phyloP scores from a whole-genome alignment of 2,329 filamentous ascomycete species.

The Dactylellina leptospora region DNA sequence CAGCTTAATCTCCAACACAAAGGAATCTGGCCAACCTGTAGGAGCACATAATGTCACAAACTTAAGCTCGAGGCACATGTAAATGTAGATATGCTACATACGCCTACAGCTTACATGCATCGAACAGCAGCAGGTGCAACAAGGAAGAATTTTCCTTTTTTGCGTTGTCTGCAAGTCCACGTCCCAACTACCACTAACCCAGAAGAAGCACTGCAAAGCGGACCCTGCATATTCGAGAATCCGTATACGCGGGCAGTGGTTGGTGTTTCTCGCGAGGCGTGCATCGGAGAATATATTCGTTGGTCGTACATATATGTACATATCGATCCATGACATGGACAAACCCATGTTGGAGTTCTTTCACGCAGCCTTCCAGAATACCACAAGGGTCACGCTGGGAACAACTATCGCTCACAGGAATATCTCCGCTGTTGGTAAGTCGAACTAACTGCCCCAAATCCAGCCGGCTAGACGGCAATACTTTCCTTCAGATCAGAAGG shows the following conservation, averaged over 20 bases:
- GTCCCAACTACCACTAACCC: constrained; percentile 25
- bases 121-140: constrained; percentile 1
- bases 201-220: constrained; percentile 14
- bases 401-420: too few relatives aligned
- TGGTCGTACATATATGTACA: constrained; percentile 27
- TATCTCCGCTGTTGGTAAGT: too few relatives aligned
- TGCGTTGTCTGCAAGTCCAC: constrained; percentile 49
- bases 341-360: too few relatives aligned
- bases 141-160: constrained; percentile 1
- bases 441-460: too few relatives aligned
- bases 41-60: too few relatives aligned
- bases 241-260: background rate
- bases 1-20: too few relatives aligned
- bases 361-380: constrained; percentile 48
- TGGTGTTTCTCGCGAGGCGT: background rate
- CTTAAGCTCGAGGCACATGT: background rate
- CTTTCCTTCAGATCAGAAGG: constrained; percentile 7
- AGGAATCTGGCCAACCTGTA: too few relatives aligned
- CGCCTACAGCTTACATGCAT: constrained; percentile 42
- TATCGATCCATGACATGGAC: background rate
- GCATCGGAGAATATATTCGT: constrained; percentile 35
- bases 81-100: background rate
- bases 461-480: constrained; percentile 16
- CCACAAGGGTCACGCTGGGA: constrained; percentile 8
- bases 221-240: constrained; percentile 32